A percentile compares a stretch with the other conserved stretches of the same genome.
phyloP scores from a whole-genome alignment of 129 eudicot species.

The Tanacetum coccineum region DNA sequence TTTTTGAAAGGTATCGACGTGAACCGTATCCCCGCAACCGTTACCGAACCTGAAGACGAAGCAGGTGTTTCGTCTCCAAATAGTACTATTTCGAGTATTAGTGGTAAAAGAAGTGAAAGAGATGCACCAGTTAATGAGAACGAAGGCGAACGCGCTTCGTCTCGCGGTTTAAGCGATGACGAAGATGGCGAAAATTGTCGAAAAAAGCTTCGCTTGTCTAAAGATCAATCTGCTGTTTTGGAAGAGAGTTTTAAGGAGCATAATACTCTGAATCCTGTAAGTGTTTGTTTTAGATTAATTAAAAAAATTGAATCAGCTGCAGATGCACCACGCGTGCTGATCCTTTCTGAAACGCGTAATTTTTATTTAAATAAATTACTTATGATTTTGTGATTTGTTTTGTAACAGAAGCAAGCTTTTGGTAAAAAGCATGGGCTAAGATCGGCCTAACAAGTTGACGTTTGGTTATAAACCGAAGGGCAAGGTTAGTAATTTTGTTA shows the following conservation, averaged over 20 bases:
- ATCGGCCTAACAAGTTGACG: conserved; percentile 97
- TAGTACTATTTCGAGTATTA: conserved; percentile 82
- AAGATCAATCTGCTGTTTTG: conserved; percentile 86
- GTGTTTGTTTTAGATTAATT: neutral
- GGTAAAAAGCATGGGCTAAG: conserved; percentile 75
- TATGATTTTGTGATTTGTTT: conserved; percentile 6
- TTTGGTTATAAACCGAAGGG: conserved; percentile 97
- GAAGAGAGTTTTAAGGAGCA: conserved; percentile 98
- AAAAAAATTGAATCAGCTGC: conserved; percentile 10
- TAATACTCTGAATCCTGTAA: conserved; percentile 90
- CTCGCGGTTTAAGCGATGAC: conserved; percentile 75
- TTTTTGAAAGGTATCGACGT: conserved; percentile 91
- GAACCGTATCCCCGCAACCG: conserved; percentile 53
- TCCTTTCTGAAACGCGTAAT: no score
- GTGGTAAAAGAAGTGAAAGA: conserved; percentile 84
- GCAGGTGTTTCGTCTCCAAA: conserved; percentile 91
- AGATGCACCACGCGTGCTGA: no score
- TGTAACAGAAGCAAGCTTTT: conserved; percentile 76
- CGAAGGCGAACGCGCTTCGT: conserved; percentile 59
- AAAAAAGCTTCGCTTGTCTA: conserved; percentile 82
- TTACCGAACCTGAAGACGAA: conserved; percentile 68
- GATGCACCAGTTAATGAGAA: conserved; percentile 41
- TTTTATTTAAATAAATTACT: neutral
- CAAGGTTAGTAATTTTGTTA: conserved; percentile 56
- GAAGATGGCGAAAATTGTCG: conserved; percentile 84